Percentiles rank a stretch among this genome's conserved stretches.
These are phyloP conservation scores for Exophiala sideris DNA, from an alignment of 2,329 filamentous ascomycete genomes.

Conservation along the genomic window DNA sequence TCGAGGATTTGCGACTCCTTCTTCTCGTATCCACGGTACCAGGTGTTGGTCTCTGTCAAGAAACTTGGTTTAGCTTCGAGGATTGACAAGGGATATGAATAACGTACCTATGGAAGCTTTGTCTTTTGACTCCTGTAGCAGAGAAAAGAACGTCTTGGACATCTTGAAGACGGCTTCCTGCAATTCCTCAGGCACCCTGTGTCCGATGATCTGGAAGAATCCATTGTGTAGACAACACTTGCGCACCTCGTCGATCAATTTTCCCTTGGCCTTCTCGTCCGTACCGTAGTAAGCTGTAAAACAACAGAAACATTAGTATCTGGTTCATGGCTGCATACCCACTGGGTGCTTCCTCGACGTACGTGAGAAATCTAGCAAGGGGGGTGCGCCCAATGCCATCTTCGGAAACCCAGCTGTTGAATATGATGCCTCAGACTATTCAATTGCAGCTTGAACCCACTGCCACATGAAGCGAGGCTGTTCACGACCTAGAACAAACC, in stretches of 20 bases:
- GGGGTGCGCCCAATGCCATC: slow-evolving; percentile 27
- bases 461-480: too few species aligned
- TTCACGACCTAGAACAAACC: too few species aligned
- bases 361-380: slow-evolving; percentile 35
- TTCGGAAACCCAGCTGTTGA: too few species aligned
- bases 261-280: slow-evolving; percentile 31
- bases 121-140: slow-evolving; percentile 44
- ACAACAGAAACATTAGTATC: slow-evolving; percentile 5
- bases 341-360: not conserved
- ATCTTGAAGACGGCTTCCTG: slow-evolving; percentile 43
- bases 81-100: not conserved
- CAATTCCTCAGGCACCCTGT: slow-evolving; percentile 42
- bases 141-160: slow-evolving; percentile 47
- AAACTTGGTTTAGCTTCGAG: not conserved
- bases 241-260: slow-evolving; percentile 36
- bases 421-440: too few species aligned
- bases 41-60: slow-evolving; percentile 34
- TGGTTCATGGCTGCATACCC: not conserved
- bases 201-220: slow-evolving; percentile 54
- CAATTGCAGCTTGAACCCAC: too few species aligned
- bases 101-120: slow-evolving; percentile 34
- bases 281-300: slow-evolving; percentile 31
- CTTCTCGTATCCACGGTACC: slow-evolving; percentile 29
- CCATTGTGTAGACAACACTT: slow-evolving; percentile 46
- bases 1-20: slow-evolving; percentile 31